A percentile compares a stretch with the other conserved stretches of the same genome.
Evolutionary conservation across 2,329 filamentous ascomycete genomes (phyloP).

Genomic region (Pezicula carpinea): DNA sequence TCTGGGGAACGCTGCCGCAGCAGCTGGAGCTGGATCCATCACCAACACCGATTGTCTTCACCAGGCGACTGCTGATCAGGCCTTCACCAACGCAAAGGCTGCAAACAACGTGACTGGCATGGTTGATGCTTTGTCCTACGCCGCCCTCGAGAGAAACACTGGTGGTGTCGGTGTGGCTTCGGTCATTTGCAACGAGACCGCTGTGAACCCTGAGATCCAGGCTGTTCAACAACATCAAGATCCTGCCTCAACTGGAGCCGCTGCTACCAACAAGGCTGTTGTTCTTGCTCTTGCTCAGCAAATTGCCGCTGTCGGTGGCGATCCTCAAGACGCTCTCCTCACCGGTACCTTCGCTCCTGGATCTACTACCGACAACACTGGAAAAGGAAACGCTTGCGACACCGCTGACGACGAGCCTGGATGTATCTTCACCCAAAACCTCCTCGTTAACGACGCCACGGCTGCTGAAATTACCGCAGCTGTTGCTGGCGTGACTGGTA

Average conservation of each 20-base stretch:
- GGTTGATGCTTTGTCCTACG: constrained; percentile 49
- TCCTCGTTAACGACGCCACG: constrained; percentile 50
- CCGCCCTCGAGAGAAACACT: constrained; percentile 57
- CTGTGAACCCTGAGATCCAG: constrained; percentile 61
- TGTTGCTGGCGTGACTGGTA: constrained; percentile 31
- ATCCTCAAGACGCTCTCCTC: constrained; percentile 56
- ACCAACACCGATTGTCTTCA: constrained; percentile 54
- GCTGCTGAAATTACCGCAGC: constrained; percentile 46
- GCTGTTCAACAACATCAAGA: constrained; percentile 64
- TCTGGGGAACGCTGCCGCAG: constrained; percentile 46
- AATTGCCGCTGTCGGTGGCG: constrained; percentile 55
- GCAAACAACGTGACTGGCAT: constrained; percentile 46
- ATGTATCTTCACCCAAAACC: constrained; percentile 49
- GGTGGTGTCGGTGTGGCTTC: constrained; percentile 51
- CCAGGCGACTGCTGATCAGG: constrained; percentile 53
- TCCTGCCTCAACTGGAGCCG: constrained; percentile 53
- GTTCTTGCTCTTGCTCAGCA: constrained; percentile 54
- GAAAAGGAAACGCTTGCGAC: constrained; percentile 46
- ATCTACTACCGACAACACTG: constrained; percentile 39
- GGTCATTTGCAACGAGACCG: constrained; percentile 50
- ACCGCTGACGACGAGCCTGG: constrained; percentile 40
- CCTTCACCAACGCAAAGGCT: constrained; percentile 56
- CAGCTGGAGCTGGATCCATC: constrained; percentile 42
- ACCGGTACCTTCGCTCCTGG: constrained; percentile 60
- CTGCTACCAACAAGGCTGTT: constrained; percentile 55